Evolutionary conservation across 768 basidiomycete species (phyloP).

Genomic region (Sistotremastrum niveocremeum): DNA sequence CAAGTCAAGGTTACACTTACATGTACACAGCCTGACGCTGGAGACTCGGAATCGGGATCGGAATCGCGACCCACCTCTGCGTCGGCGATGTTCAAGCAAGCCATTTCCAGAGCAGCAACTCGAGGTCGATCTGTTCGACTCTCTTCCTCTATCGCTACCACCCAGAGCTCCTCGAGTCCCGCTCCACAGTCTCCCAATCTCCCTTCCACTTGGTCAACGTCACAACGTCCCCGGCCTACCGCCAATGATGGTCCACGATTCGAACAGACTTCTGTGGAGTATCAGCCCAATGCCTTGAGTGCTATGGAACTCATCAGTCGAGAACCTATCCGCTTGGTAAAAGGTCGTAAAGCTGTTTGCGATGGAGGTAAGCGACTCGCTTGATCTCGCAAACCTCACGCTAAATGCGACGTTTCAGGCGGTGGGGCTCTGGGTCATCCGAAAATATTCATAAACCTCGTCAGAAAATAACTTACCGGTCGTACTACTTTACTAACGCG

Average conservation of each 20-base stretch:
- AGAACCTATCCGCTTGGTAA: slow-evolving; percentile 73
- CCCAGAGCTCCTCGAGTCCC: slow-evolving; percentile 15
- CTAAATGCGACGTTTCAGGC: slow-evolving; percentile 34
- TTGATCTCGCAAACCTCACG: slow-evolving; percentile 1
- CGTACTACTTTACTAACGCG: background rate
- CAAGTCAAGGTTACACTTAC: too few relatives aligned
- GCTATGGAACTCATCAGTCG: slow-evolving; percentile 83
- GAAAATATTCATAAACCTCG: slow-evolving; percentile 92
- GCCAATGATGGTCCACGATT: slow-evolving; percentile 62
- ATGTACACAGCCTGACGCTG: too few relatives aligned
- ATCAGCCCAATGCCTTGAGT: slow-evolving; percentile 81
- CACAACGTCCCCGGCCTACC: slow-evolving; percentile 56
- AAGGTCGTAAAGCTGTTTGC: slow-evolving; percentile 78
- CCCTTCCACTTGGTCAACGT: slow-evolving; percentile 72
- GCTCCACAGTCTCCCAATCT: slow-evolving; percentile 73
- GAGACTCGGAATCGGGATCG: too few relatives aligned
- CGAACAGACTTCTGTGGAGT: slow-evolving; percentile 78
- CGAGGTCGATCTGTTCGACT: too few relatives aligned
- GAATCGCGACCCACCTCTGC: too few relatives aligned
- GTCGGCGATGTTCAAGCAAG: too few relatives aligned
- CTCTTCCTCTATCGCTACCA: too few relatives aligned
- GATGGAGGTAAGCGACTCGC: slow-evolving; percentile 73
- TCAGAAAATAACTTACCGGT: slow-evolving; percentile 23
- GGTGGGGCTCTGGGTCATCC: slow-evolving; percentile 93
- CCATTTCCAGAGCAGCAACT: too few relatives aligned